Base-by-base conservation (phyloP, 2,329 filamentous ascomycete genomes). In the Ploettnerulaceae sp. region DNA sequence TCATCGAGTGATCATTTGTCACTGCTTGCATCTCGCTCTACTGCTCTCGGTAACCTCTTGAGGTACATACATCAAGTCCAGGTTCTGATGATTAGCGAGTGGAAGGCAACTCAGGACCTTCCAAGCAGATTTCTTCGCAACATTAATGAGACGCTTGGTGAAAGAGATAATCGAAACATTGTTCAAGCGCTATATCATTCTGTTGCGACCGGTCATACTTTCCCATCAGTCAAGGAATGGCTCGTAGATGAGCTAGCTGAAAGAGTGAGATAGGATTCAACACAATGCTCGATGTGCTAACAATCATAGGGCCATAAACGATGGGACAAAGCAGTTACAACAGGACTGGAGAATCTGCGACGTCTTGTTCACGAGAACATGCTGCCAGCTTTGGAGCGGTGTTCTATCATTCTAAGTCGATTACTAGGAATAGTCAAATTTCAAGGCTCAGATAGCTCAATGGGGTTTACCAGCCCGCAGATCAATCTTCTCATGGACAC, bases 291-390 rank as follows among this genome's bases (percentile, higher is more conserved):
- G 33, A 38, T 35, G 45, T 21, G 22, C 47, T 58, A 37, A 60
- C 54, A 48, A 22, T 12, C 15, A 1, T 14, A 93, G 84, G 89
- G 89, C 0, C 87, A 95, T 59, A 96, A 95, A 67, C 76, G 93
- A 38, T 98, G 93, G 93, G 90, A 97, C 53, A 94, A 91, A 61
- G 84, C 86, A 5, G 85, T 94, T 2, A 75, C 79, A 1, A 79
- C 81, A 3, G 88, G 89, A 1, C 82, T 96, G 15, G 82, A 87
- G 49, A 84, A 81, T 44, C 74, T 97, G 7, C 79, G 89, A 39
- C 77, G 79, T 42, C 73, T 97, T 9, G 73, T 89, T 0, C 90
- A 95, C 61, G 84, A 95, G 61, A 90, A 94, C 63, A 81, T 96
- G 41, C 74, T 97, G 2, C 93, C 93, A 0, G 89, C 88, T 0